These are phyloP conservation scores for Sugiyamaella xylanicola DNA, from an alignment of 1,139 yeast species.

Conservation along the genomic window DNA sequence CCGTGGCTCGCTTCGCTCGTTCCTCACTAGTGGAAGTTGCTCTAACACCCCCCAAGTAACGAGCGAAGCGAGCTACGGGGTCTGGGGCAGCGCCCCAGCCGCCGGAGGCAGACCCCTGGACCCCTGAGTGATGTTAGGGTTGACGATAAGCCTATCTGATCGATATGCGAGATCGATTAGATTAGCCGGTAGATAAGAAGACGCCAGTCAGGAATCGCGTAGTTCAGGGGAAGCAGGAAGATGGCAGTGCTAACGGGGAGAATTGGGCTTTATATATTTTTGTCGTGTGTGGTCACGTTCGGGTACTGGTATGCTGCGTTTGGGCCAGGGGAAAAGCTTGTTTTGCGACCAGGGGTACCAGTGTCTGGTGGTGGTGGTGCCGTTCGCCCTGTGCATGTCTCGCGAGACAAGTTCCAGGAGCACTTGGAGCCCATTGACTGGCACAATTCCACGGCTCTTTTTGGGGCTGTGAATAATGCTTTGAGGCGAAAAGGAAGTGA, in stretches of 20 bases:
- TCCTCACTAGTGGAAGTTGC: neutral
- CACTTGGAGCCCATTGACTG: conserved; percentile 40
- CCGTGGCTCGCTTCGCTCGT: neutral
- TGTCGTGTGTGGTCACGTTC: neutral
- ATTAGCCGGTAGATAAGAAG: neutral
- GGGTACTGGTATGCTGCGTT: neutral
- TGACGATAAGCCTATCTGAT: too few species aligned
- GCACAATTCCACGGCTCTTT: conserved; percentile 54
- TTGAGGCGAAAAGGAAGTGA: conserved; percentile 53
- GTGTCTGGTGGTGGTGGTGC: neutral
- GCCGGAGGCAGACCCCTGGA: neutral
- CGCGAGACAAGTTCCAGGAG: neutral
- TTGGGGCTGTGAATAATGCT: conserved; percentile 55
- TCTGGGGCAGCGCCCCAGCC: neutral
- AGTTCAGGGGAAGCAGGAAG: neutral
- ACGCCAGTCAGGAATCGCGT: neutral
- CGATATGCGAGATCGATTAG: neutral
- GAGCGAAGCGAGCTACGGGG: neutral
- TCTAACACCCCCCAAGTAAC: neutral
- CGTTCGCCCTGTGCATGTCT: neutral
- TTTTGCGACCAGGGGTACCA: neutral
- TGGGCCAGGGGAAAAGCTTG: neutral
- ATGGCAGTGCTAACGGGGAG: neutral
- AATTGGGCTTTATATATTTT: neutral
- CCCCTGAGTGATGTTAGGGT: neutral